Evolutionary conservation across 495 filamentous ascomycete genomes (phyloP), one percentile per base, ranked within the genome.

Genomic region (Neurospora sp.): DNA sequence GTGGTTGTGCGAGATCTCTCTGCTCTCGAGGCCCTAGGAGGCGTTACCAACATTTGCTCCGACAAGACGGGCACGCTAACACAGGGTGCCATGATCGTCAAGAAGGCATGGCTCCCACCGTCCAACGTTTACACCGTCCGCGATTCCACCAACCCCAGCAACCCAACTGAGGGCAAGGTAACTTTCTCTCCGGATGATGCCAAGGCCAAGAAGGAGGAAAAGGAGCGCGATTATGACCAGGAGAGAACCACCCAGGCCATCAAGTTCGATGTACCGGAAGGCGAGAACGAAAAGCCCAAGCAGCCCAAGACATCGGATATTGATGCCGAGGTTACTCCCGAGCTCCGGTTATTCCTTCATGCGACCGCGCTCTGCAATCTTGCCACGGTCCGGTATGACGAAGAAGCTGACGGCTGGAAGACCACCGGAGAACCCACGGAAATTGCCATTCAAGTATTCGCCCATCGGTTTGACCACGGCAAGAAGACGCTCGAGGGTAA

Each of bases 1-100:
- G 93, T 95, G 10, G 89, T 95, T 66, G 89, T 94, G 35, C 90
- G 93, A 76, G 83, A 93, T 75, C 84, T 94, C 31, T 91, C 90
- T 70, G 92, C 92, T 10, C 86, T 96, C 22, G 93, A 96, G 79
- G 93, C 93, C 2, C 88, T 96, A 16, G 93, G 92, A 14, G 92
- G 92, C 44, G 91, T 95, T 42, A 94, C 92, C 71, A 94, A 94
- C 76, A 95, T 96, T 75, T 96, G 93, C 80, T 94, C 92, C 10
- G 93, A 96, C 80, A 96, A 96, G 78, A 96, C 93, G 3, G 93
- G 93, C 5, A 96, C 93, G 0, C 83, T 96, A 22, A 96, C 93
- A 0, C 89, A 91, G 77, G 90, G 90, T n/a, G 83, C 89, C 77
- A 85, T 94, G 92, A 90, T 95, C 14, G 89, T 92, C 18, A 89